Base-by-base conservation (phyloP, 768 basidiomycete genomes). In the Tephrocybe sp. region DNA sequence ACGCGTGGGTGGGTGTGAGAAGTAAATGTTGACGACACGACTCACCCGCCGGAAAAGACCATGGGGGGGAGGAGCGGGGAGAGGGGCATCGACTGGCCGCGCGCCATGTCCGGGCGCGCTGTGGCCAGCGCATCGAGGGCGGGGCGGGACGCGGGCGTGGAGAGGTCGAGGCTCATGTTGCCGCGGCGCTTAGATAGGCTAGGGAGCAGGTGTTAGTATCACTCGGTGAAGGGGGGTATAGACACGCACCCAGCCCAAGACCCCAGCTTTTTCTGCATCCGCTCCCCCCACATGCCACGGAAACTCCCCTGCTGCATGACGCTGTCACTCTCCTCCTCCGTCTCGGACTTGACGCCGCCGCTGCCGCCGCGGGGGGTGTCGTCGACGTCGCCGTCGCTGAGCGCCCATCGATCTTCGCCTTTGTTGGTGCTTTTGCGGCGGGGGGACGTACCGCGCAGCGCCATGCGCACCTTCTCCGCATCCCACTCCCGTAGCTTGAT, bases 311-410 rank as follows among this genome's bases (percentile, higher is more conserved):
- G 52, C 41, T 53, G 53, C 2, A 60, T 50, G n/a, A 41, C 65
- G 26, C 52, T 43, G 25, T 75, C 76, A 36, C 76, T 75, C 58
- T 79, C 77, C 28, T 79, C 77, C 55, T 77, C 76, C 4, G 75
- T 76, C 48, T 75, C 73, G 18, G 67, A 68, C 38, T 63, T 61
- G 6, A 30, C 28, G 28, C 28, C 28, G 6, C 5, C 28, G 28
- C 28, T n/a, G n/a, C 28, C 28, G 11, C 28, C 6, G 28, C 28
- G 6, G 28, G 28, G 28, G 28, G 34, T 38, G 33, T 66, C 64
- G 32, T 69, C 68, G 15, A 65, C 66, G 34, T 77, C 76, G 2
- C 74, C 76, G 50, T 78, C 77, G 53, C 77, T 78, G 6, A 63
- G 42, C 10, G 64, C 63, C 50, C 54, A 62, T 23, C 61, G 50